Conservation (phyloP, 139 green algal species). For the Chlorella sp. region DNA sequence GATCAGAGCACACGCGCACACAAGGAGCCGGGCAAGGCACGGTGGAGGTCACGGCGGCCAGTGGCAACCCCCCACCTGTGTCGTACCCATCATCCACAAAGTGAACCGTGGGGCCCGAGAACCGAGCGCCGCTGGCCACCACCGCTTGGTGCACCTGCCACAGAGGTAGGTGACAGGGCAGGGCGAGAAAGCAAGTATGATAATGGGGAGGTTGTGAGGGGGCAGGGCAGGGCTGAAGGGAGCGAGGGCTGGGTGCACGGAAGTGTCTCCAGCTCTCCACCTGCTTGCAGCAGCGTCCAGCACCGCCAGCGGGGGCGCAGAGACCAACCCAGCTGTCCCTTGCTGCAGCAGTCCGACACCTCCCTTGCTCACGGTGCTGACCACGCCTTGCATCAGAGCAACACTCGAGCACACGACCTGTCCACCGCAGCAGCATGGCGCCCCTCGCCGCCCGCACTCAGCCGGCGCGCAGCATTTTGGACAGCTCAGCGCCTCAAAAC, state of each 20-base stretch:
- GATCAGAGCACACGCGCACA: not conserved
- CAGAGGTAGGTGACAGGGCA: not conserved
- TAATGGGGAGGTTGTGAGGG: not conserved
- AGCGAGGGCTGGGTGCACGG: too few species aligned
- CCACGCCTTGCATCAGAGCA: too few species aligned
- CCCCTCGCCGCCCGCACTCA: too few species aligned
- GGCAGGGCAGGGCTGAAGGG: not conserved
- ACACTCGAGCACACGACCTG: too few species aligned
- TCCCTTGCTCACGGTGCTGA: too few species aligned
- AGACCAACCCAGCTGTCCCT: not conserved
- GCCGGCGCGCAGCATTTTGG: too few species aligned
- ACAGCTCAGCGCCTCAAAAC: too few species aligned
- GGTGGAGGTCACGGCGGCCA: not conserved
- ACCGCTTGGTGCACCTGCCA: slow-evolving; percentile 92
- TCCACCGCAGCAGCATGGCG: too few species aligned
- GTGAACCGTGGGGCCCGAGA: slow-evolving; percentile 94
- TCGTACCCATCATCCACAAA: slow-evolving; percentile 99
- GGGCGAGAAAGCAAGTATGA: not conserved
- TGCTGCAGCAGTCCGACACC: too few species aligned
- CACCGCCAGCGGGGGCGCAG: not conserved
- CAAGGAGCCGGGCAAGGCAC: not conserved
- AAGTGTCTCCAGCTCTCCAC: too few species aligned
- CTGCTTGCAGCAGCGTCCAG: too few species aligned
- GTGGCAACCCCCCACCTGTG: slow-evolving; percentile 47
- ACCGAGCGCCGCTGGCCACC: slow-evolving; percentile 87